Evolutionary conservation across 176 grass and related monocot species (phyloP).

Genomic region (Raddia guianensis): DNA sequence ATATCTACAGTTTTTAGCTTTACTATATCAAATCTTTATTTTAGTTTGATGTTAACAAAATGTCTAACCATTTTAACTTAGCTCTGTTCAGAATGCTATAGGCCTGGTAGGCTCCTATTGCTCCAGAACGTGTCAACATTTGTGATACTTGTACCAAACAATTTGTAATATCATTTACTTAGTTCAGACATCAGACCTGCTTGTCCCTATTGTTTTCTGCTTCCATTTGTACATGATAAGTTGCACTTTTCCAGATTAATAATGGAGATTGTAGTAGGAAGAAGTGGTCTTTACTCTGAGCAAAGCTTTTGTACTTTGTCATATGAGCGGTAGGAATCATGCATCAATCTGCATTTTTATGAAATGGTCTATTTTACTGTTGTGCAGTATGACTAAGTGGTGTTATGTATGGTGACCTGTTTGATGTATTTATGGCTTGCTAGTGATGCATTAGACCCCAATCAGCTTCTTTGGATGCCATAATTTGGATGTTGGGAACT

Average conservation of each 20-base stretch:
- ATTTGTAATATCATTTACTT: not conserved
- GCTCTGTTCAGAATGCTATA: not conserved
- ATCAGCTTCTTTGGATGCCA: not conserved
- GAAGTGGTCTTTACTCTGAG: not conserved
- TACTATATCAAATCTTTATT: not conserved
- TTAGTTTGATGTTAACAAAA: not conserved
- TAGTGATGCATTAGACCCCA: not conserved
- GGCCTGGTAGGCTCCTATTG: not conserved
- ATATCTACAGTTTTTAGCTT: not conserved
- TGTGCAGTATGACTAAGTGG: not conserved
- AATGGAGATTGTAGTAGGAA: not conserved
- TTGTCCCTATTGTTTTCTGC: not conserved
- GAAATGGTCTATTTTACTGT: not conserved
- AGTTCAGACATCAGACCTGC: not conserved
- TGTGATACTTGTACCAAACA: not conserved
- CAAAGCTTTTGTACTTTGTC: not conserved
- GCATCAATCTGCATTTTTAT: not conserved
- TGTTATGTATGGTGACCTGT: not conserved
- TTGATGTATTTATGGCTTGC: not conserved
- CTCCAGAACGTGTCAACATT: not conserved
- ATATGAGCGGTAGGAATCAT: not conserved
- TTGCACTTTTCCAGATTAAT: not conserved
- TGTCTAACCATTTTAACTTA: slow-evolving; percentile 6
- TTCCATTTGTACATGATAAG: not conserved
- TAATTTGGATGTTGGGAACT: not conserved